These are phyloP conservation scores for Scutellaria galericulata DNA, from an alignment of 257 asterid genomes.

Conservation along the genomic window DNA sequence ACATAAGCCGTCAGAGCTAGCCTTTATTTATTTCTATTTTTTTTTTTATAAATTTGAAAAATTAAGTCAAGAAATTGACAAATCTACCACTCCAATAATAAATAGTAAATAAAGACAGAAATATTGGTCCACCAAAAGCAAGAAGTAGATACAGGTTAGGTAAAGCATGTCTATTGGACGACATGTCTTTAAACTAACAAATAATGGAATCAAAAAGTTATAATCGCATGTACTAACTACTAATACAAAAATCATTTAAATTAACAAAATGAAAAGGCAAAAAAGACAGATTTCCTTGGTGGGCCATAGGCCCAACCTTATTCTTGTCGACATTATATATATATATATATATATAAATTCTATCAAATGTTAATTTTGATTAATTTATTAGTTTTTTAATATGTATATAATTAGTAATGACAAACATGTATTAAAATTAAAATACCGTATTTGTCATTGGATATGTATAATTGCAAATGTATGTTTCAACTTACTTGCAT, in stretches of 20 bases:
- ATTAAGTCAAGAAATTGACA: background rate
- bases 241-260: background rate
- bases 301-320: constrained; percentile 29
- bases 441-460: too few relatives aligned
- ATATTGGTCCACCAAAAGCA: constrained; percentile 34
- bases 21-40: too few relatives aligned
- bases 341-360: too few relatives aligned
- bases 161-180: constrained; percentile 59
- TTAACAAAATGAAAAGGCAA: background rate
- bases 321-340: constrained; percentile 21
- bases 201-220: constrained; percentile 37
- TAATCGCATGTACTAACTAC: constrained; percentile 13
- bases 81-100: background rate
- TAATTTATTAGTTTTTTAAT: too few relatives aligned
- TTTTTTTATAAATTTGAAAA: background rate
- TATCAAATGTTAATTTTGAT: too few relatives aligned
- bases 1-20: too few relatives aligned
- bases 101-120: background rate
- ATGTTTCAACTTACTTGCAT: too few relatives aligned
- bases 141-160: constrained; percentile 52
- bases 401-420: too few relatives aligned
- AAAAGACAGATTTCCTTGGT: constrained; percentile 24
- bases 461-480: too few relatives aligned
- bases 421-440: too few relatives aligned
- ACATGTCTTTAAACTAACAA: constrained; percentile 36